A percentile compares a stretch with the other conserved stretches of the same genome.
These are phyloP conservation scores for Pugionium dolabratum DNA, from an alignment of 345 rosid species.

Conservation along the genomic window DNA sequence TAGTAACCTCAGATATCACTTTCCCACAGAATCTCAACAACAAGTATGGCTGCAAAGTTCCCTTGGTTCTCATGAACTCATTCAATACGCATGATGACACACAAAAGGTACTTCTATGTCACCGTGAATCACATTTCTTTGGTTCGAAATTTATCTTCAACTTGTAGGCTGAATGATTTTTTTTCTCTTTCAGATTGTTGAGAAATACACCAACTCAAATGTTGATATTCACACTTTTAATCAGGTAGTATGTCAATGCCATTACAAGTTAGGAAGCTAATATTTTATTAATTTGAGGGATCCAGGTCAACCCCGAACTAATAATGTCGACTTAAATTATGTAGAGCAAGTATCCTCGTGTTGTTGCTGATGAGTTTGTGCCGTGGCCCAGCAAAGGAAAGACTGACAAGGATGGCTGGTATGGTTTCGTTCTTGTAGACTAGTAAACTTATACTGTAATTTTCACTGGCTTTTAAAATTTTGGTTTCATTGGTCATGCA, in stretches of 20 bases:
- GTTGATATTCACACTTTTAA: conserved; percentile 83
- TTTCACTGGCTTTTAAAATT: background rate
- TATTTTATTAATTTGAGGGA: background rate
- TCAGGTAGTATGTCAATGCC: conserved; percentile 64
- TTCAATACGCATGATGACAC: conserved; percentile 98
- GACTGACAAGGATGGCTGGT: conserved; percentile 94
- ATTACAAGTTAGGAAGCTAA: conserved; percentile 39
- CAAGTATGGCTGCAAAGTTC: conserved; percentile 83
- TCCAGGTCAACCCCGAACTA: conserved; percentile 43
- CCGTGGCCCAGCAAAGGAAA: conserved; percentile 89
- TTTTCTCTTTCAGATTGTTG: conserved; percentile 57
- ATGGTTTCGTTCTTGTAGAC: conserved; percentile 32
- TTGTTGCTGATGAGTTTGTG: conserved; percentile 68
- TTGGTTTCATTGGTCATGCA: background rate
- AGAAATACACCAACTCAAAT: conserved; percentile 36
- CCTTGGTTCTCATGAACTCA: conserved; percentile 93
- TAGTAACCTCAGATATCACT: background rate
- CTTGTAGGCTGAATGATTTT: conserved; percentile 12
- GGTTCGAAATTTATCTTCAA: conserved; percentile 8
- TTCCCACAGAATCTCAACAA: conserved; percentile 64
- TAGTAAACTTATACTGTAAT: background rate
- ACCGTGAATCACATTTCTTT: conserved; percentile 9
- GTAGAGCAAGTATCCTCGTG: conserved; percentile 94
- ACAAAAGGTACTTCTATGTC: conserved; percentile 52
- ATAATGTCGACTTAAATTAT: conserved; percentile 1